A percentile compares a stretch with the other conserved stretches of the same genome.
Evolutionary conservation across 805 yeast genomes (phyloP).

Genomic region (Hemisphaericaspora nanyangensis): DNA sequence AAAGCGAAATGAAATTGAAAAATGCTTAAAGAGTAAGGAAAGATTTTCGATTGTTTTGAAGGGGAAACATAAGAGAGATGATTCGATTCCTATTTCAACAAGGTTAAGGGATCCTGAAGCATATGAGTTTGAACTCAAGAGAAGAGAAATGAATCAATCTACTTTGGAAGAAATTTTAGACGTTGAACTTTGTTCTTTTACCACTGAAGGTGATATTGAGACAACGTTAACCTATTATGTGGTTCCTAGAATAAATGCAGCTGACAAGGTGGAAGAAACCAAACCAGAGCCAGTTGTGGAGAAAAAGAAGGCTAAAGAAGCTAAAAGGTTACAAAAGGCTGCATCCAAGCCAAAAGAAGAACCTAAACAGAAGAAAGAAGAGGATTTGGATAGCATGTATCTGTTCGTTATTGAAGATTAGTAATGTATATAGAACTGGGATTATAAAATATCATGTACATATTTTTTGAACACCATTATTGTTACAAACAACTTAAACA

Average conservation of each 20-base stretch:
- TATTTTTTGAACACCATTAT: background rate
- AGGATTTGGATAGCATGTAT: slow-evolving; percentile 38
- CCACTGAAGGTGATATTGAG: slow-evolving; percentile 10
- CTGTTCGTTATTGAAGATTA: slow-evolving; percentile 38
- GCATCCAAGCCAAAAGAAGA: slow-evolving; percentile 3
- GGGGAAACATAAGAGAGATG: background rate
- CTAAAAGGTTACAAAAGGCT: slow-evolving; percentile 14
- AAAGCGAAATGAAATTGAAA: slow-evolving; percentile 30
- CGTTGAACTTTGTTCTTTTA: slow-evolving; percentile 14
- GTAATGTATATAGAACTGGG: background rate
- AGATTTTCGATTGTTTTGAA: slow-evolving; percentile 1
- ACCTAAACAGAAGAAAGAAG: slow-evolving; percentile 12
- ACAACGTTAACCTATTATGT: slow-evolving; percentile 24
- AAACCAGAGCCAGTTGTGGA: slow-evolving; percentile 9
- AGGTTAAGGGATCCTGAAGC: slow-evolving; percentile 5
- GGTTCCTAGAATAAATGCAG: slow-evolving; percentile 11
- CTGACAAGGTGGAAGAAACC: background rate
- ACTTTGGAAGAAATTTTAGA: slow-evolving; percentile 23
- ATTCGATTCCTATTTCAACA: slow-evolving; percentile 1
- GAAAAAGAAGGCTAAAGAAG: slow-evolving; percentile 14
- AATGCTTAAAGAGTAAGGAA: slow-evolving; percentile 29
- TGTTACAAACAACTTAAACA: slow-evolving; percentile 11
- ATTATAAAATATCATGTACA: background rate
- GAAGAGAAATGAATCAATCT: slow-evolving; percentile 27
- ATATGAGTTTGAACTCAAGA: slow-evolving; percentile 16